A percentile compares a stretch with the other conserved stretches of the same genome.
Conservation (phyloP, 163 green algal genomes). For the Chlamydomonas reinhardtii region DNA sequence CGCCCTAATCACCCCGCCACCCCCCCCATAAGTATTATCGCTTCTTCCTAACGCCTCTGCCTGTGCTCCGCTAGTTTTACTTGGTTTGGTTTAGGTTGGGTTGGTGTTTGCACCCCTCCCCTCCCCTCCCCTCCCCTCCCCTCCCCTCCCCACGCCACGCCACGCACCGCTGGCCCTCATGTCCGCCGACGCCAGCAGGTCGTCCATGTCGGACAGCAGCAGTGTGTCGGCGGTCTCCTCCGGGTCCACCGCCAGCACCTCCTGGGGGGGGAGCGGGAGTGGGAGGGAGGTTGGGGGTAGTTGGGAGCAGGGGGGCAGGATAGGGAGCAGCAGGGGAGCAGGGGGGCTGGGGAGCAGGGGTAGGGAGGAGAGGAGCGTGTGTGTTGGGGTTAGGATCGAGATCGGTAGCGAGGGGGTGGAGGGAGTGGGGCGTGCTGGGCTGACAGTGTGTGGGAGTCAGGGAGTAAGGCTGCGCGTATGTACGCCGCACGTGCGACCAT, state of each 20-base stretch:
- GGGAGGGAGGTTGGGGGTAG: background rate
- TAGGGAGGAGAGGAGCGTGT: background rate
- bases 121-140: background rate
- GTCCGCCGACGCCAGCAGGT: conserved; percentile 27
- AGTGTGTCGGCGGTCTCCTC: conserved; percentile 33
- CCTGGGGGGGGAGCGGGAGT: background rate
- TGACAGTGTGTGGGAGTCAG: no score
- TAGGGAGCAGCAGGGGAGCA: background rate
- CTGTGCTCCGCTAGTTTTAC: background rate
- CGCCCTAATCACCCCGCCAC: no score
- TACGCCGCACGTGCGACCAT: no score
- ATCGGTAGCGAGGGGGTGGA: no score
- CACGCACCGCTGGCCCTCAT: conserved; percentile 25
- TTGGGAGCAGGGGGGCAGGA: background rate
- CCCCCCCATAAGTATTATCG: no score
- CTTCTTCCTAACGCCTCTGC: background rate
- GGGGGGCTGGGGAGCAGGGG: background rate
- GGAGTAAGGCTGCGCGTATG: no score
- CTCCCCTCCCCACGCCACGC: background rate
- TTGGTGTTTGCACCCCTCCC: background rate
- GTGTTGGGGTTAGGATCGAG: no score
- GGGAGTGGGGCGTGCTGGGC: no score
- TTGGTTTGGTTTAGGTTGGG: no score
- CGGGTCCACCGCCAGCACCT: conserved; percentile 25
- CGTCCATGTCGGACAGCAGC: conserved; percentile 14